Base-by-base conservation (phyloP, 768 basidiomycete genomes). In the Floccularia luteovirens region DNA sequence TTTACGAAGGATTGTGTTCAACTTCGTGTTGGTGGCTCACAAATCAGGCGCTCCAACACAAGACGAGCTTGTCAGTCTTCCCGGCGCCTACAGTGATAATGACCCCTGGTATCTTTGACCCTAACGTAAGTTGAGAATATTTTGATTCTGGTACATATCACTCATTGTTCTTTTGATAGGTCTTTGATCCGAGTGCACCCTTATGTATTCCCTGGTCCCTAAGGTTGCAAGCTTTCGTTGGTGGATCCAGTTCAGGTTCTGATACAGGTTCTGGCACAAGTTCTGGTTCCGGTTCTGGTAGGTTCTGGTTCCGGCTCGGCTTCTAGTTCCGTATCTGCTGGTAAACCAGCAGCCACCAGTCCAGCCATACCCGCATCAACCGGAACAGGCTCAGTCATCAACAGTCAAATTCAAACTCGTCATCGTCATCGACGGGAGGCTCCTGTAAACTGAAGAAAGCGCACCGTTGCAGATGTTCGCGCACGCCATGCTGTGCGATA, bases 1-100 rank as follows among this genome's bases (percentile, higher is more conserved):
- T 88, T 59, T 90, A 90, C 55, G 79, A 82, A 0, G n/a, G 73
- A 75, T 20, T 90, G 87, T 56, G 66, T 72, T 2, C 72, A 79
- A 58, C 53, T 83, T 45, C 60, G 54, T 27, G 56, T 89, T 25
- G 60, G 67, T 2, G 83, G 85, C 8, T 69, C 61, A 37, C 69
- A 69, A 32, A 69, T n/a, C 66, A 1, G 79, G 73, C 11, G 54
- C 45, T 1, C 78, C 81, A 2, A 50, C 54, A 0, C 17, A 57
- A 3, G 58, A 51, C 43, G 74, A 80, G 36, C 74, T 77, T 24
- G 83, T 83, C 28, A 65, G 60, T 24, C 66, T 89, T 43, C 87
- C 87, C 1, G 86, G 86, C 17, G 85, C 74, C 13, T 90, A 90
- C 62, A 69, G 54, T 19, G 79, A 82, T 53, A 66, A 50, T 24